Base-by-base conservation (phyloP, 106 monocot genomes). In the Chionographis japonica region DNA sequence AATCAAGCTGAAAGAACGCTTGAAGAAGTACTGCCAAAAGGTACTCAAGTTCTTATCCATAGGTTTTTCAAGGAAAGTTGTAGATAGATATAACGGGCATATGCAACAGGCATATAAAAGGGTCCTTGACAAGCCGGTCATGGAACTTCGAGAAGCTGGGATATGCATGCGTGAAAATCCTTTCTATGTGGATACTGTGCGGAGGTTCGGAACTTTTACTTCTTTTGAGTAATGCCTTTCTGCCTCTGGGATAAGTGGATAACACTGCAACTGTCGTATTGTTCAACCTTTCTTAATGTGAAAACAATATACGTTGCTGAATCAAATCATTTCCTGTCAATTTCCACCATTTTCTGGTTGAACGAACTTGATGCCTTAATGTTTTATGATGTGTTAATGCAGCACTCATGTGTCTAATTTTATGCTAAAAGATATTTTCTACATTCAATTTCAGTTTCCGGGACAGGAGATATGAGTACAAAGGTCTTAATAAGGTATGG, bases 101-200 rank as follows among this genome's bases (percentile, higher is more conserved):
- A 43, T 67, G 19, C 68, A 60, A 63, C 75, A 95, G 97, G 97
- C 92, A 53, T 89, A 97, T 77, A 97, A 83, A 86, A 92, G 89
- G 72, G 97, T 90, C 56, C 80, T 92, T 69, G 92, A 97, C 71
- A 97, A 92, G 61, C 97, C 97, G 11, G 72, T 80, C 50, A 97
- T 84, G 60, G 97, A 92, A 72, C 75, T 89, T 74, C 77, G 97
- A 85, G 89, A 97, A 83, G 89, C 97, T 64, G 84, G 87, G 58
- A 90, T 97, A 75, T 97, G 97, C 86, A 97, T 97, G 97, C 92
- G 97, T 72, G 97, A 97, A 61, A 97, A 97, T 81, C 80, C 97
- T 57, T 97, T 97, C 62, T 97, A 97, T 74, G 89, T 97, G 51
- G 89, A 97, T 72, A 97, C 97, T 58, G 97, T 97, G 4, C 70